Evolutionary conservation across 805 yeast genomes (phyloP), one percentile per base, ranked within the genome.

Genomic region (Candida silvicultrix): DNA sequence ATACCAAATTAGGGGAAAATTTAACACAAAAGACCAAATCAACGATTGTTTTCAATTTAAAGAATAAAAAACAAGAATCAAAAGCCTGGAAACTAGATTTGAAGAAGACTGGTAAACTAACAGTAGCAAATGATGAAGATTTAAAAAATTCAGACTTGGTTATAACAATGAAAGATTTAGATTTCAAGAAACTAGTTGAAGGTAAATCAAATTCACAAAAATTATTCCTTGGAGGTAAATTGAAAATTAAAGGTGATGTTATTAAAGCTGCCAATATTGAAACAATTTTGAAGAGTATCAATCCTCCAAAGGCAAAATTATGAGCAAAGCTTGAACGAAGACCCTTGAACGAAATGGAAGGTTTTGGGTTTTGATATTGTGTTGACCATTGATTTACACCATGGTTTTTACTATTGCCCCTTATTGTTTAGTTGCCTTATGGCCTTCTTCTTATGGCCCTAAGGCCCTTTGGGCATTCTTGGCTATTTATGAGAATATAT

Each of bases 201-300:
- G 95, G 95, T 51, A 85, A 86, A 73, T 81, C 89, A 52, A 83
- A 83, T 65, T 88, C 95, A 41, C 95, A 88, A 68, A 83, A 81
- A 69, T 75, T 88, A 59, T 88, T 86, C 66, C 78, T 88, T 85
- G 70, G 77, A 57, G 96, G 96, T 38, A 84, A 83, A 67, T 77
- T 88, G 66, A 87, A 86, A 75, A 82, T 88, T 53, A 85, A 83
- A 73, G 96, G 96, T 54, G 86, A 89, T 70, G 83, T 88, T 70
- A 85, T 85, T 90, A 88, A 88, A 74, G 95, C 95, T 45, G 78
- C 90, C 40, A 78, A 79, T 49, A 78, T 85, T 49, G 92, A 85
- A 66, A 69, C 75, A 42, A 78, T 85, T 42, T 75, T 85, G 68
- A 81, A 81, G 72, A 62, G 68, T 47, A 75, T 77, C 6, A 57